These are phyloP conservation scores for Blastobotrys americana DNA, from an alignment of 805 yeast species.

Conservation along the genomic window DNA sequence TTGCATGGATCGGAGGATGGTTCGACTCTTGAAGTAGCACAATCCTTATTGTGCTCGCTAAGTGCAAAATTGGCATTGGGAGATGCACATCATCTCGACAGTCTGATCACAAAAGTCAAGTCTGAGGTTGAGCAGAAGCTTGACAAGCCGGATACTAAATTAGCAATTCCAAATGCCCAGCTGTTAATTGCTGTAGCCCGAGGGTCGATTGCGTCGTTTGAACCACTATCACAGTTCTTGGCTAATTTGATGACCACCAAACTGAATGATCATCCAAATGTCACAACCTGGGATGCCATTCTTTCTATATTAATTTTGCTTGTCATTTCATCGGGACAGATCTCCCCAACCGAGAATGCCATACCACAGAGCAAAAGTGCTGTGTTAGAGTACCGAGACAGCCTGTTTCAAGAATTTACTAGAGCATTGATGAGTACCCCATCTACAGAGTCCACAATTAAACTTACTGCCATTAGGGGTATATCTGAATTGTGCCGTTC, in stretches of 20 bases:
- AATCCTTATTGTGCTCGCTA: constrained; percentile 41
- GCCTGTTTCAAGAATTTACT: constrained; percentile 59
- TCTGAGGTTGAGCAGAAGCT: constrained; percentile 45
- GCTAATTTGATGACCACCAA: constrained; percentile 17
- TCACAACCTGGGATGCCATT: constrained; percentile 51
- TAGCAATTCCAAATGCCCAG: constrained; percentile 55
- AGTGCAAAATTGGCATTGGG: constrained; percentile 31
- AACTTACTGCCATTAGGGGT: constrained; percentile 59
- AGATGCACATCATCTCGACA: constrained; percentile 31
- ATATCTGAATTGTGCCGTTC: constrained; percentile 44
- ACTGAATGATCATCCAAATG: constrained; percentile 14
- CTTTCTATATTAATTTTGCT: constrained; percentile 57
- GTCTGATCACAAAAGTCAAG: constrained; percentile 33
- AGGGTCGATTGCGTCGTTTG: constrained; percentile 40
- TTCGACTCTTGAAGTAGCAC: constrained; percentile 34
- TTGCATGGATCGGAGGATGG: constrained; percentile 64
- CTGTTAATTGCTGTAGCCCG: constrained; percentile 51
- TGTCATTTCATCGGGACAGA: constrained; percentile 39
- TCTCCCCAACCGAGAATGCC: constrained; percentile 7
- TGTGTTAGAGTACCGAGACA: constrained; percentile 51
- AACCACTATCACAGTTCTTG: constrained; percentile 33
- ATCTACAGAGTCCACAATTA: constrained; percentile 57
- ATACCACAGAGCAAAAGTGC: constrained; percentile 28
- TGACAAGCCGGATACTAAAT: constrained; percentile 42
- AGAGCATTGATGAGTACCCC: constrained; percentile 63